phyloP scores from a whole-genome alignment of 306 rosid genomes.

The Oxytropis ochrocephala region DNA sequence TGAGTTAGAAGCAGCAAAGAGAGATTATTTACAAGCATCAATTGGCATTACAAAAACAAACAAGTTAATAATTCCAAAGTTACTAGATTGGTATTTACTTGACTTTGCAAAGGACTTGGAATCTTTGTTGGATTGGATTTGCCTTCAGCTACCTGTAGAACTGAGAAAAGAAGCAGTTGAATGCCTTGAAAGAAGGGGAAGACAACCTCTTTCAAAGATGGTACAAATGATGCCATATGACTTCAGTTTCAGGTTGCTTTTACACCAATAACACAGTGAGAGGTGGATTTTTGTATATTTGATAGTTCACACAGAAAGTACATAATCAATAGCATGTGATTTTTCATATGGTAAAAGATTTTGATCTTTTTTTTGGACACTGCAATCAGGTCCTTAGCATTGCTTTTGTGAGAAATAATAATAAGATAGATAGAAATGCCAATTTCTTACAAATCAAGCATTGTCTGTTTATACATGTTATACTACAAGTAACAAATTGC shows the following conservation, averaged over 20 bases:
- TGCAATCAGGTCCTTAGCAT: slow-evolving; percentile 7
- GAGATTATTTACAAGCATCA: slow-evolving; percentile 69
- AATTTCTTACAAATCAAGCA: too few species aligned
- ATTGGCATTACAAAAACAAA: slow-evolving; percentile 60
- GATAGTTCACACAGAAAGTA: slow-evolving; percentile 20
- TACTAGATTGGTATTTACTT: slow-evolving; percentile 80
- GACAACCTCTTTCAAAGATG: slow-evolving; percentile 47
- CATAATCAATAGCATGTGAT: background rate
- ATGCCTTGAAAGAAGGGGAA: slow-evolving; percentile 61
- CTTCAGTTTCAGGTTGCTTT: slow-evolving; percentile 75
- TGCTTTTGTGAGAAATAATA: background rate
- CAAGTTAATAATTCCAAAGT: slow-evolving; percentile 62
- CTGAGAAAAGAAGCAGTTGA: slow-evolving; percentile 55
- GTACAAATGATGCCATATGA: slow-evolving; percentile 70
- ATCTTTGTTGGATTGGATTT: slow-evolving; percentile 71
- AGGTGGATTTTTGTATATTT: slow-evolving; percentile 22
- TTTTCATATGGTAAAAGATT: background rate
- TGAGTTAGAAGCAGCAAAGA: slow-evolving; percentile 74
- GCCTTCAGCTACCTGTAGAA: slow-evolving; percentile 71
- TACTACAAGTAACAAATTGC: too few species aligned
- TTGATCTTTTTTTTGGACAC: slow-evolving; percentile 3
- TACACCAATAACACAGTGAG: slow-evolving; percentile 32
- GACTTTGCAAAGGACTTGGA: slow-evolving; percentile 91
- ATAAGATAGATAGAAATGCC: background rate
- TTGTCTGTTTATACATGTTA: too few species aligned